Evolutionary conservation across 2,329 filamentous ascomycete genomes (phyloP).

Genomic region (Colletotrichum tropicale): DNA sequence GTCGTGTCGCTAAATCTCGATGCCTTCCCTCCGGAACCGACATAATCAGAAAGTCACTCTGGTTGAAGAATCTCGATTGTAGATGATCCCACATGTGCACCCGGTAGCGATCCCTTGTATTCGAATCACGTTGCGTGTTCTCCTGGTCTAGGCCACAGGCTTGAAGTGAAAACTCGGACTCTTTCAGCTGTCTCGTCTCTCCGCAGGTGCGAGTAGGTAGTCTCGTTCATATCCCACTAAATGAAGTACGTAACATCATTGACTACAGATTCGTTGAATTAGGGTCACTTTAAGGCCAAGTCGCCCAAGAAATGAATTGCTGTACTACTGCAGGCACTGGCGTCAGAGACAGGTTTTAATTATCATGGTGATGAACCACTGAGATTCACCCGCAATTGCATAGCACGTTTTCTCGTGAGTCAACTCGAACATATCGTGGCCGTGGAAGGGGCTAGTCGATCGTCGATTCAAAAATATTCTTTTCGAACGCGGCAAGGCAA

Average conservation of each 20-base stretch:
- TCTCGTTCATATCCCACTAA: not conserved
- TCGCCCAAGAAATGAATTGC: fast-evolving
- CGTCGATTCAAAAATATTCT: not conserved
- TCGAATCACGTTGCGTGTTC: not conserved
- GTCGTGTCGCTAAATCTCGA: not conserved
- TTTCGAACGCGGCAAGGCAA: not conserved
- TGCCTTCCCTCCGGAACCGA: not conserved
- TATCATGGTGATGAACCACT: not conserved
- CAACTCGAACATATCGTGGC: fast-evolving
- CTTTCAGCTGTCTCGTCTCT: not conserved
- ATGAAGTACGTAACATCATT: not conserved
- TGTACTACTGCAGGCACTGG: not conserved
- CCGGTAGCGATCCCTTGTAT: not conserved
- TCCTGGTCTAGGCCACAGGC: not conserved
- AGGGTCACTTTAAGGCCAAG: not conserved
- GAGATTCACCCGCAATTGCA: not conserved
- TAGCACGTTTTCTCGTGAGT: fast-evolving
- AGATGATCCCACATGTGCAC: not conserved
- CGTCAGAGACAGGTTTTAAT: not conserved
- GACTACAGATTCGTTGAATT: not conserved
- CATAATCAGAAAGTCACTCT: not conserved
- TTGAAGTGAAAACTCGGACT: not conserved
- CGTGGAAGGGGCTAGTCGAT: fast-evolving
- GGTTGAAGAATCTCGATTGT: not conserved
- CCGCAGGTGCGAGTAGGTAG: not conserved